A percentile compares a stretch with the other conserved stretches of the same genome.
phyloP scores from a whole-genome alignment of 1,139 yeast genomes.

The Protomyces arabidopsidicola region DNA sequence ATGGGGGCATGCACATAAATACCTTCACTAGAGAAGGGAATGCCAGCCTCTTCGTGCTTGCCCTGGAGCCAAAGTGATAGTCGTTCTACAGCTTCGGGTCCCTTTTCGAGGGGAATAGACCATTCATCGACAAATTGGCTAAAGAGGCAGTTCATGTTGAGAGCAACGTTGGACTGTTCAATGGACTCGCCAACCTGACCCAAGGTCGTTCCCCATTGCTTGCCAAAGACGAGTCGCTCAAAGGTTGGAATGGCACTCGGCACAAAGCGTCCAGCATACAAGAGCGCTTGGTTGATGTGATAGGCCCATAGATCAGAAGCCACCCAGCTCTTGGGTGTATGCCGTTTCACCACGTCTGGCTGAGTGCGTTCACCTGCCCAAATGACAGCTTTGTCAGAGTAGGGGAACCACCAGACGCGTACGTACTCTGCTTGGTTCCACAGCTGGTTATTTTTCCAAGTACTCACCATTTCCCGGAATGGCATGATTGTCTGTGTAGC shows the following conservation, averaged over 20 bases:
- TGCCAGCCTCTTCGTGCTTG: conserved; percentile 50
- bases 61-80: conserved; percentile 53
- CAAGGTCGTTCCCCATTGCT: conserved; percentile 62
- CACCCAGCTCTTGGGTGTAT: conserved; percentile 69
- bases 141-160: conserved; percentile 92
- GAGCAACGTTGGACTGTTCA: conserved; percentile 71
- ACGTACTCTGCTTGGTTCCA: conserved; percentile 92
- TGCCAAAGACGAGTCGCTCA: conserved; percentile 75
- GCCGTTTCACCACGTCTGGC: conserved; percentile 64
- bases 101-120: conserved; percentile 81
- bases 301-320: conserved; percentile 69
- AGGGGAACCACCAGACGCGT: conserved; percentile 98
- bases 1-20: conserved; percentile 92
- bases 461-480: conserved; percentile 62
- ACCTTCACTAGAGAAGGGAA: conserved; percentile 56
- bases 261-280: conserved; percentile 68
- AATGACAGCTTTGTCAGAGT: conserved; percentile 72
- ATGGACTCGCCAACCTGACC: conserved; percentile 65
- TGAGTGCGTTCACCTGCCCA: conserved; percentile 78
- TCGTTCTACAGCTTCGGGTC: conserved; percentile 49
- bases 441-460: conserved; percentile 55
- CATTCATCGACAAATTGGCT: conserved; percentile 95
- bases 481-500: conserved; percentile 77
- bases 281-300: conserved; percentile 46
- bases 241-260: conserved; percentile 78